Evolutionary conservation across 2,329 filamentous ascomycete genomes (phyloP).

Genomic region (Talaromyces verruculosus): DNA sequence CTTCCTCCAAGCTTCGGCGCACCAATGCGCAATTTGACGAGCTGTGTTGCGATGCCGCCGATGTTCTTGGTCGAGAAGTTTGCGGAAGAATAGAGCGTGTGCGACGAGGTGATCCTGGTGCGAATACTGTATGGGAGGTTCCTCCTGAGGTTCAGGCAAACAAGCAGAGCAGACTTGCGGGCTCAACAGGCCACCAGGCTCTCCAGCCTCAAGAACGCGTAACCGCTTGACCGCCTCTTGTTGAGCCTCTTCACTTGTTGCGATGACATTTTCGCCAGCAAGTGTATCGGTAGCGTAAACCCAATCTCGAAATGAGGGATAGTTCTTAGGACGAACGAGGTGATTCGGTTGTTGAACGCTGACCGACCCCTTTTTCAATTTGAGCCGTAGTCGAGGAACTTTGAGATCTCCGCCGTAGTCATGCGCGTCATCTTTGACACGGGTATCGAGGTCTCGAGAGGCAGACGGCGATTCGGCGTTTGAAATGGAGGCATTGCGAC

Average conservation of each 20-base stretch:
- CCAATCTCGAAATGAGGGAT: slow-evolving; percentile 64
- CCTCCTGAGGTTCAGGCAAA: slow-evolving; percentile 69
- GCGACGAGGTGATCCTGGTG: slow-evolving; percentile 81
- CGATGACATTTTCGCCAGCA: slow-evolving; percentile 44
- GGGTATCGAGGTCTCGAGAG: slow-evolving; percentile 21
- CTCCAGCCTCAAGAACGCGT: slow-evolving; percentile 69
- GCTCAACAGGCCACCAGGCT: slow-evolving; percentile 74
- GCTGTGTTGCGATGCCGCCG: slow-evolving; percentile 73
- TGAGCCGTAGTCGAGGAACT: slow-evolving; percentile 45
- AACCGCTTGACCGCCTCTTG: slow-evolving; percentile 69
- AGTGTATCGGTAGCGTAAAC: slow-evolving; percentile 52
- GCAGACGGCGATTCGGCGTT: slow-evolving; percentile 24
- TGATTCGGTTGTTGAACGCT: slow-evolving; percentile 55
- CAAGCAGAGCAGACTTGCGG: slow-evolving; percentile 69
- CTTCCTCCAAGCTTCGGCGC: slow-evolving; percentile 44
- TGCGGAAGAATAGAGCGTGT: slow-evolving; percentile 77
- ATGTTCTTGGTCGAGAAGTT: slow-evolving; percentile 76
- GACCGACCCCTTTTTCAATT: slow-evolving; percentile 53
- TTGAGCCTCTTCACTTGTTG: slow-evolving; percentile 61
- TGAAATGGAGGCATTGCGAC: slow-evolving; percentile 31
- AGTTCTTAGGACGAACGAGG: slow-evolving; percentile 46
- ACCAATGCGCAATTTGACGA: slow-evolving; percentile 68
- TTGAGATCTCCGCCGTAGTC: slow-evolving; percentile 7
- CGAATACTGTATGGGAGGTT: slow-evolving; percentile 77
- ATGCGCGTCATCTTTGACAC: slow-evolving; percentile 26